Base-by-base conservation (phyloP, 805 yeast species). In the Lachancea fermentati region DNA sequence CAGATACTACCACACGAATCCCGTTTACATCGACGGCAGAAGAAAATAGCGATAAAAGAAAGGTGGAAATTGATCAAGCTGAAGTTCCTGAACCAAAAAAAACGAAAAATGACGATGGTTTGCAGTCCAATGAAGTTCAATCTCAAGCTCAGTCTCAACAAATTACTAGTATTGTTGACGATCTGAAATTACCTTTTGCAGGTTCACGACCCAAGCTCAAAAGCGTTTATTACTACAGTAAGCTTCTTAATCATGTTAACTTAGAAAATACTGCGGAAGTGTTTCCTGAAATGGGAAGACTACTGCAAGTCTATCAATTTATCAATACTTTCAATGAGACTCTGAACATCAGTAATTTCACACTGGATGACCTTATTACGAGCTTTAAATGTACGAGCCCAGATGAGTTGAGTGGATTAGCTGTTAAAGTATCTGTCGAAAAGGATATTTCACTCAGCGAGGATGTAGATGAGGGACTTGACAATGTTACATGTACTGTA, bases 241-340 rank as follows among this genome's bases (percentile, higher is more conserved):
- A 49, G n/a, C 12, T 36, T 19, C 37, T 60, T 24, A 61, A 60
- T 36, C 34, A 41, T 16, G 37, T 59, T 6, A 50, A 49, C 5
- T 22, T 46, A 3, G 22, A 22, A 14, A 30, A 28, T 7, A 17
- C 36, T 1, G 33, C n/a, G 2, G 13, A 22, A 5, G 40, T 32
- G 6, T 48, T 57, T 31, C 25, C 34, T 8, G 42, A 49, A 33
- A 49, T 58, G 37, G 52, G 45, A 17, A 58, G 47, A 41, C 36
- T 60, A 7, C 38, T 61, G 18, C 57, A 57, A 44, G 41, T 49
- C 5, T 60, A 49, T 26, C 66, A 61, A 37, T 61, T 61, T 39
- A 36, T 59, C n/a, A 52, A 41, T 19, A 57, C 61, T 12, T 61
- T 61, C 41, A 48, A 49, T 25, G 46, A 52, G 12, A 49, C 43